These are phyloP conservation scores for Aspergillus mulundensis DNA, from an alignment of 495 filamentous ascomycete genomes.

Conservation along the genomic window DNA sequence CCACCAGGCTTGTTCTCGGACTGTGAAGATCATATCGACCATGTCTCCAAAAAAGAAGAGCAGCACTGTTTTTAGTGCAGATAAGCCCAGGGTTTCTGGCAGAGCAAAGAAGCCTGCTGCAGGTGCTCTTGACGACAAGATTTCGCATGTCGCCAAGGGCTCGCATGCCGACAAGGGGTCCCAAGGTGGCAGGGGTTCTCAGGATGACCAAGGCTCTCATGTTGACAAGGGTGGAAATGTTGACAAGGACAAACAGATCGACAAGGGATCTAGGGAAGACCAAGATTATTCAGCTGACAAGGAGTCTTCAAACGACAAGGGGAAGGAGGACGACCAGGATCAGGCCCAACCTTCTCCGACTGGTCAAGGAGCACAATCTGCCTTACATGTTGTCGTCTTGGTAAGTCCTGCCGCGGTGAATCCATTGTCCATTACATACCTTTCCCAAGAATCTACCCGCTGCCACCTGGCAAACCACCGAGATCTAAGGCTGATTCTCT, in stretches of 20 bases:
- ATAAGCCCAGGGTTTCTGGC: background rate
- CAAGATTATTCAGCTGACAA: background rate
- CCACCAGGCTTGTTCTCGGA: background rate
- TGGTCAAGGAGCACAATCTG: no score
- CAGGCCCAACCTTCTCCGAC: no score
- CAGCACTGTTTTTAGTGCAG: background rate
- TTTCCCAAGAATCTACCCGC: no score
- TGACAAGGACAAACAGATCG: background rate
- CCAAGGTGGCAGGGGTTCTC: background rate
- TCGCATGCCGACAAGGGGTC: background rate
- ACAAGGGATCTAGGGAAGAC: background rate
- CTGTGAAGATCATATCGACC: background rate
- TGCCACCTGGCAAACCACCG: background rate
- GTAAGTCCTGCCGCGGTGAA: background rate
- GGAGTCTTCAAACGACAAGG: no score
- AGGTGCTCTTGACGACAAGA: background rate
- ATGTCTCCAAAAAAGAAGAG: background rate
- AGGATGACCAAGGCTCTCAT: background rate
- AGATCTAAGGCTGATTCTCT: constrained; percentile 25
- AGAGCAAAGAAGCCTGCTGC: background rate
- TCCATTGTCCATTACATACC: no score
- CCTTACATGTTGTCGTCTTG: constrained; percentile 2
- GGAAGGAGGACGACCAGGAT: no score
- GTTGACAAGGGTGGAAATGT: background rate
- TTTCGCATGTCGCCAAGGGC: background rate